phyloP scores from a whole-genome alignment of 768 basidiomycete species.

The Tulasnella sp. region DNA sequence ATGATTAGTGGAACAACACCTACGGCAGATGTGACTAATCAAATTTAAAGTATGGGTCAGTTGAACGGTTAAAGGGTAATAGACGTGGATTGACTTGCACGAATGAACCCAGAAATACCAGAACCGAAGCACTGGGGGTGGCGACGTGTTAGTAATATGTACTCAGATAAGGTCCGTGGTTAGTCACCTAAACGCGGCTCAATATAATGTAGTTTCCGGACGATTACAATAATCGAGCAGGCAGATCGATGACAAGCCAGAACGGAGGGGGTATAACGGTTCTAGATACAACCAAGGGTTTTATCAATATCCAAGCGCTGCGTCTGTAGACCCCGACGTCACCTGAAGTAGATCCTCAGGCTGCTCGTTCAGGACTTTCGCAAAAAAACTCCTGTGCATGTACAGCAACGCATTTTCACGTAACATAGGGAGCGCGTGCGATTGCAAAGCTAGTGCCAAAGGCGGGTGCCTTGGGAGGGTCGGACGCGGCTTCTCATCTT shows the following conservation, averaged over 20 bases:
- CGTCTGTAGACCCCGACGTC: too few species aligned
- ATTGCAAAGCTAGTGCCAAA: background rate
- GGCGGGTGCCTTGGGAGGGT: slow-evolving; percentile 6
- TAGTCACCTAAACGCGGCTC: slow-evolving; percentile 3
- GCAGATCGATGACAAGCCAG: slow-evolving; percentile 31
- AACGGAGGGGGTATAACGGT: slow-evolving; percentile 55
- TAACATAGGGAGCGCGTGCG: slow-evolving; percentile 7
- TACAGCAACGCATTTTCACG: slow-evolving; percentile 24
- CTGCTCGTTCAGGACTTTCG: slow-evolving; percentile 55
- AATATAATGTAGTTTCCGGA: slow-evolving; percentile 32
- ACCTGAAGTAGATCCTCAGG: slow-evolving; percentile 53
- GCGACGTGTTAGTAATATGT: slow-evolving; percentile 38
- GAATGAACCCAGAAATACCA: slow-evolving; percentile 33
- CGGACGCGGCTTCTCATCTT: slow-evolving; percentile 12
- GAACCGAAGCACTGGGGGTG: slow-evolving; percentile 52
- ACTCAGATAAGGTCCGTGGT: slow-evolving; percentile 31
- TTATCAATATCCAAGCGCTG: background rate
- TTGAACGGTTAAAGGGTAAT: background rate
- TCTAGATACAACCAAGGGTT: slow-evolving; percentile 22
- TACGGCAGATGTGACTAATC: slow-evolving; percentile 7
- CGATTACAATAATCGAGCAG: slow-evolving; percentile 44
- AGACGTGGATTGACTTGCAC: background rate
- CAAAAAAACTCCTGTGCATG: slow-evolving; percentile 45
- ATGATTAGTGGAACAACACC: too few species aligned
- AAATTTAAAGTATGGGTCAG: background rate